Evolutionary conservation across 2,329 filamentous ascomycete genomes (phyloP), one percentile per base, ranked within the genome.

Genomic region (Colletotrichum sp.): DNA sequence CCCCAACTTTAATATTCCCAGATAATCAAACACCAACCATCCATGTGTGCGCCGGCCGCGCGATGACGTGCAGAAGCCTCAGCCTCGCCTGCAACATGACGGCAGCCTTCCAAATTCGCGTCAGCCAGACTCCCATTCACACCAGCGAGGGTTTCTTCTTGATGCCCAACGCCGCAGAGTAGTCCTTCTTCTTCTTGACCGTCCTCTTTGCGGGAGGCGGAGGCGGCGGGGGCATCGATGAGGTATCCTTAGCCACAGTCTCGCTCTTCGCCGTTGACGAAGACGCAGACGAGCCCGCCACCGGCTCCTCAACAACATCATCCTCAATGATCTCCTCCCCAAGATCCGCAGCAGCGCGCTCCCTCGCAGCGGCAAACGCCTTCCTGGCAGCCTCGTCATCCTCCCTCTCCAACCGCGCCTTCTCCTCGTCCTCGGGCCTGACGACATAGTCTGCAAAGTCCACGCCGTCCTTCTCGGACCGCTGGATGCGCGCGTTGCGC

Each of bases 131-230:
- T n/a, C 51, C n/a, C 7, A n/a, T 34, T 73, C 31, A 92, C 6
- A 91, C 88, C 21, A 92, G 79, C 1, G 89, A 86, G 18, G 89
- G 86, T 84, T 95, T 96, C 88, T 95, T 97, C 87, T 98, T 98
- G 79, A 98, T 96, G 2, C 96, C 95, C 63, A 98, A 83, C 27
- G 92, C 86, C 16, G 93, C 92, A 1, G 91, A 87, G 71, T 93
- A 90, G 73, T 97, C 92, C 83, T 97, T 98, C 86, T 98, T 98
- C 85, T 95, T 93, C 86, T 98, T 98, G 63, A 93, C 88, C 57
- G 92, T 90, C 74, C 94, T 88, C 82, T 94, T 93, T 80, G 96
- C 97, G 1, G 90, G 91, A 5, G 93, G 92, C 7, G 90, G 88
- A 3, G 91, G 86, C 76, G 75, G 72, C 33, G 75, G 67, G 13